Evolutionary conservation across 176 grass and related monocot genomes (phyloP).

Genomic region (Avena insularis): DNA sequence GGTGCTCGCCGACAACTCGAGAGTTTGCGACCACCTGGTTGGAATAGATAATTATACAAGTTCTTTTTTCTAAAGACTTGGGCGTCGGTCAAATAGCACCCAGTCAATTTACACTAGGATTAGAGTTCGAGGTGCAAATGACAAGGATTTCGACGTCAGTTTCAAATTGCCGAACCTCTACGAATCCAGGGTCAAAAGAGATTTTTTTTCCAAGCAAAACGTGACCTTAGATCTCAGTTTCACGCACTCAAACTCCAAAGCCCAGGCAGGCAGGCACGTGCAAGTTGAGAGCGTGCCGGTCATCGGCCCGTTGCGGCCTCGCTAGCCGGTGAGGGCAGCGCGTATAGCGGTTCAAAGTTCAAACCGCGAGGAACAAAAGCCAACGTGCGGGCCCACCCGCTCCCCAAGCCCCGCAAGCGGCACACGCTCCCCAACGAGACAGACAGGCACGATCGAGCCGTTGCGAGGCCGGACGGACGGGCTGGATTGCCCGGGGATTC

Average conservation of each 20-base stretch:
- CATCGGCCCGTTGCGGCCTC: conserved; percentile 9
- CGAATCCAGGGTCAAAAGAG: no score
- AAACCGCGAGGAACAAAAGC: background rate
- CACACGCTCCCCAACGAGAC: conserved; percentile 23
- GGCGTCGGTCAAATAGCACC: no score
- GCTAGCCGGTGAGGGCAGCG: background rate
- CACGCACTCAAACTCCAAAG: background rate
- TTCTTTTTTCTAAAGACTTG: no score
- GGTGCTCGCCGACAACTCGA: no score
- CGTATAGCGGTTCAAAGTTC: background rate
- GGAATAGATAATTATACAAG: no score
- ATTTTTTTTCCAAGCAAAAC: no score
- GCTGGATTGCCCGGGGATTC: background rate
- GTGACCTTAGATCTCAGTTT: no score
- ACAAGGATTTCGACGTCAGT: no score
- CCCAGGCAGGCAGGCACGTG: background rate
- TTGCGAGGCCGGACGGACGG: background rate
- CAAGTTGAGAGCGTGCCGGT: background rate
- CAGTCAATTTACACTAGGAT: no score
- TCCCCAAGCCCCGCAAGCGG: background rate
- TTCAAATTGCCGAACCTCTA: no score
- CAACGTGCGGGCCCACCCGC: background rate
- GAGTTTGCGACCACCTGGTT: no score
- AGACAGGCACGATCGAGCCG: background rate
- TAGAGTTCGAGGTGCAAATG: no score